Evolutionary conservation across 441 rosid genomes (phyloP).

Genomic region (Aleurites moluccanus): DNA sequence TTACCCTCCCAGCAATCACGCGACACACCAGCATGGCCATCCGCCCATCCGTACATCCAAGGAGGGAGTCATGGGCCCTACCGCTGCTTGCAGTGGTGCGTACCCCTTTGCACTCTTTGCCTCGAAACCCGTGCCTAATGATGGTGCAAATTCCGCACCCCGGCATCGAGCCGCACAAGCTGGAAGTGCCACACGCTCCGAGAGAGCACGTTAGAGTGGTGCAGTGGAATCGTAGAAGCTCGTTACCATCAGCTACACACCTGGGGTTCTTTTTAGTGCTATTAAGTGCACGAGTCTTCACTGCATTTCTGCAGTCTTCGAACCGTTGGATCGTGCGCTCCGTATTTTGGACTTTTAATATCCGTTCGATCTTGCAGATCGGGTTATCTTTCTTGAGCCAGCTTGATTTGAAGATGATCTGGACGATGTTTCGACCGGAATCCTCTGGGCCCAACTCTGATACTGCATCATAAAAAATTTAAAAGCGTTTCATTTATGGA

Average conservation of each 20-base stretch:
- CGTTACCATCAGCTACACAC: constrained; percentile 98
- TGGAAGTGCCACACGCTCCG: constrained; percentile 73
- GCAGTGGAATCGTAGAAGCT: constrained; percentile 88
- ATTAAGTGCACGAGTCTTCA: constrained; percentile 76
- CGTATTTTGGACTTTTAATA: constrained; percentile 86
- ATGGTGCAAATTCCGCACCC: constrained; percentile 82
- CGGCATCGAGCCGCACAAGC: constrained; percentile 75
- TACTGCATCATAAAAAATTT: constrained; percentile 38
- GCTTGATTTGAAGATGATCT: constrained; percentile 96
- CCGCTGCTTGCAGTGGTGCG: constrained; percentile 95
- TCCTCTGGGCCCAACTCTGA: constrained; percentile 97
- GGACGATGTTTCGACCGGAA: constrained; percentile 94
- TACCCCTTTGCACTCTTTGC: constrained; percentile 51
- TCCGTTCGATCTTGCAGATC: constrained; percentile 86
- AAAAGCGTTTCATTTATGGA: neutral
- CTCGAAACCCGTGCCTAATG: constrained; percentile 74
- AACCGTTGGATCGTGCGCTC: constrained; percentile 94
- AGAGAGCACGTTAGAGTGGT: constrained; percentile 72
- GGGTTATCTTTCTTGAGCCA: constrained; percentile 90
- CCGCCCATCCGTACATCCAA: constrained; percentile 47
- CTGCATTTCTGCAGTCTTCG: constrained; percentile 90
- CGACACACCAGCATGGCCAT: constrained; percentile 96
- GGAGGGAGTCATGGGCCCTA: constrained; percentile 77
- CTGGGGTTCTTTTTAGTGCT: constrained; percentile 67
- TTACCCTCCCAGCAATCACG: constrained; percentile 88